Conservation (phyloP, 164 flowering plant species). For the Piper longum region DNA sequence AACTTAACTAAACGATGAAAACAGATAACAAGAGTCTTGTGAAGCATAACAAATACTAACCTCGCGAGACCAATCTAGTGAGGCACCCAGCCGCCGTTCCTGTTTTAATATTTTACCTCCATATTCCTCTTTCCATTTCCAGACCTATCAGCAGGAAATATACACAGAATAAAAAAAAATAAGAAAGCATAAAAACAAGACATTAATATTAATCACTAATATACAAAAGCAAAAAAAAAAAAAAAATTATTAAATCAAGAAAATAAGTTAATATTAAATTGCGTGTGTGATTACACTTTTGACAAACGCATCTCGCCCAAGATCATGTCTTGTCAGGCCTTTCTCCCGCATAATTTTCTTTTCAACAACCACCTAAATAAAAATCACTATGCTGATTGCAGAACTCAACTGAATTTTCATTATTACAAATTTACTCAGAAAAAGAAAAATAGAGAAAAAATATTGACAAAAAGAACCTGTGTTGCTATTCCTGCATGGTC, state of each 20-base stretch:
- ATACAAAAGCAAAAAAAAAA: neutral
- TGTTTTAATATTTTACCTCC: conserved; percentile 80
- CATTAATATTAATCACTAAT: neutral
- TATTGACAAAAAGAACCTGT: conserved; percentile 31
- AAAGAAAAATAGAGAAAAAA: neutral
- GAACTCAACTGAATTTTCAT: no score
- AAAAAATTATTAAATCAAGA: conserved; percentile 1
- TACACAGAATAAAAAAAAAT: conserved; percentile 1
- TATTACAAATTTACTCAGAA: no score
- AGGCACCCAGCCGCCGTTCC: conserved; percentile 74
- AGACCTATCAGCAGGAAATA: conserved; percentile 41
- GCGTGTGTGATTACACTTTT: conserved; percentile 43
- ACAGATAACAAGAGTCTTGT: neutral
- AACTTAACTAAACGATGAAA: no score
- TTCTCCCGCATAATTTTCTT: conserved; percentile 89
- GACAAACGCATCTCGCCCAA: conserved; percentile 80
- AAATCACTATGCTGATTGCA: no score
- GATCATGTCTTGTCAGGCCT: conserved; percentile 69
- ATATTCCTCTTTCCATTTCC: conserved; percentile 88
- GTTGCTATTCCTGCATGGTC: conserved; percentile 99
- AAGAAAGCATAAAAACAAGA: neutral
- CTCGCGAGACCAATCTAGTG: conserved; percentile 99
- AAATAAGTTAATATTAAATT: neutral
- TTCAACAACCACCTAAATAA: conserved; percentile 83
- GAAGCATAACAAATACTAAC: conserved; percentile 19